Conservation (phyloP, 805 yeast genomes). For the Huiozyma naganishii region DNA sequence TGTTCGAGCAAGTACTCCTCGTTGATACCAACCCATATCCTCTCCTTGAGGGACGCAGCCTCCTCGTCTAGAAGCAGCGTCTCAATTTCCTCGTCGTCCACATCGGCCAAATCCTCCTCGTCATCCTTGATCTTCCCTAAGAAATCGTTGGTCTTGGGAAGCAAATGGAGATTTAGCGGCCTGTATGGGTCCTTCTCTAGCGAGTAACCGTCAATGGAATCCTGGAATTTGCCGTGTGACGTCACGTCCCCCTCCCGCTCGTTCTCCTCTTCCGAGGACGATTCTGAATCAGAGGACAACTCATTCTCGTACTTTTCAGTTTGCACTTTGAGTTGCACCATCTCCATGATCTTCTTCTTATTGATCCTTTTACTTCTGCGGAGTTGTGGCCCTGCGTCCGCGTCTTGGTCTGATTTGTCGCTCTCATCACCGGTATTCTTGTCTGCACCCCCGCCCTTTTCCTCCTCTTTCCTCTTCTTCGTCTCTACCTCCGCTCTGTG, state of each 20-base stretch:
- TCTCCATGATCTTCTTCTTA: conserved; percentile 3
- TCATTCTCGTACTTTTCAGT: conserved; percentile 1
- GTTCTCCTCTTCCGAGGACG: conserved; percentile 6
- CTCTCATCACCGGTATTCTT: conserved; percentile 4
- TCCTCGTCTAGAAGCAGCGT: conserved; percentile 51
- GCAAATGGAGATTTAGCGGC: conserved; percentile 43
- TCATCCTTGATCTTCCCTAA: conserved; percentile 46
- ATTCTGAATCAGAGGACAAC: background rate
- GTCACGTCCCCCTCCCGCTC: conserved; percentile 9
- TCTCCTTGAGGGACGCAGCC: conserved; percentile 64
- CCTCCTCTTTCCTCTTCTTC: conserved; percentile 10
- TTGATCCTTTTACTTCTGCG: conserved; percentile 3
- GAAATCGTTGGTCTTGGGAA: conserved; percentile 51
- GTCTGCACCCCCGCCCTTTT: conserved; percentile 3
- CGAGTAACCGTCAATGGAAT: conserved; percentile 26
- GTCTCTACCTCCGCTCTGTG: conserved; percentile 11
- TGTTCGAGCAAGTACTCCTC: conserved; percentile 78
- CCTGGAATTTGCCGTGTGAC: conserved; percentile 16
- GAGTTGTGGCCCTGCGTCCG: background rate
- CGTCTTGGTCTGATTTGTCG: conserved; percentile 3
- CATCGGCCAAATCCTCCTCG: conserved; percentile 56
- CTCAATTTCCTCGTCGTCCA: conserved; percentile 74
- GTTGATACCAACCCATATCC: conserved; percentile 83
- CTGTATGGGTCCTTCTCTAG: conserved; percentile 34
- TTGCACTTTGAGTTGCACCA: conserved; percentile 3